phyloP scores from a whole-genome alignment of 176 grass and related monocot species.

The Cenchrus fungigraminus region DNA sequence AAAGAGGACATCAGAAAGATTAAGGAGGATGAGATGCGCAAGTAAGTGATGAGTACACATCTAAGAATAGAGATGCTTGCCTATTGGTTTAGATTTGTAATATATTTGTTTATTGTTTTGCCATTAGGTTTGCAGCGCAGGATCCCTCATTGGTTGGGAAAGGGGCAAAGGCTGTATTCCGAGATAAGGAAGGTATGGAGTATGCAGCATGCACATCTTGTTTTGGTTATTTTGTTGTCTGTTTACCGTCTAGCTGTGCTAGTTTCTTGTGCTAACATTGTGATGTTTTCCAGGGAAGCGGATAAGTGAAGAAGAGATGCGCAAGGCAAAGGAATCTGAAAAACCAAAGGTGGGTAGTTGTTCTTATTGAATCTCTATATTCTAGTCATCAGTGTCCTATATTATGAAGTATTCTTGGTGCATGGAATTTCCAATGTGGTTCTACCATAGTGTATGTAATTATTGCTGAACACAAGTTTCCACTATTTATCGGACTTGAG shows the following conservation, averaged over 20 bases:
- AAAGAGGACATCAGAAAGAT: constrained; percentile 75
- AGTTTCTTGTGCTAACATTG: constrained; percentile 30
- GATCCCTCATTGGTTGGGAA: constrained; percentile 75
- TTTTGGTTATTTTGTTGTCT: constrained; percentile 26
- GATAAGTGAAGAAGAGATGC: constrained; percentile 82
- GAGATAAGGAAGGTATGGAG: constrained; percentile 71
- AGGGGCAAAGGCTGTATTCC: constrained; percentile 81
- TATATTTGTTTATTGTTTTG: constrained; percentile 28
- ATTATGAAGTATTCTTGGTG: constrained; percentile 28
- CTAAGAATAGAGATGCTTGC: constrained; percentile 13
- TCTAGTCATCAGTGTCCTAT: neutral
- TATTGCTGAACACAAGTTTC: neutral
- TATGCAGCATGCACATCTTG: constrained; percentile 15
- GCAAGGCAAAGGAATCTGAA: constrained; percentile 68
- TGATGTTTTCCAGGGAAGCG: constrained; percentile 60
- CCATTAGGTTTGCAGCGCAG: constrained; percentile 63
- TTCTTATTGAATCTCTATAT: constrained; percentile 23
- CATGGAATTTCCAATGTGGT: constrained; percentile 12
- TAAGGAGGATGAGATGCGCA: constrained; percentile 66
- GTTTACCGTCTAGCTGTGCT: neutral
- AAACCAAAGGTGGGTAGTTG: constrained; percentile 76
- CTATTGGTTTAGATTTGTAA: constrained; percentile 35
- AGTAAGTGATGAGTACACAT: constrained; percentile 47
- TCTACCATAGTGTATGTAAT: neutral
- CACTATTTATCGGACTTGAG: constrained; percentile 22